Base-by-base conservation (phyloP, 495 filamentous ascomycete species). In the Bacidia gigantensis region DNA sequence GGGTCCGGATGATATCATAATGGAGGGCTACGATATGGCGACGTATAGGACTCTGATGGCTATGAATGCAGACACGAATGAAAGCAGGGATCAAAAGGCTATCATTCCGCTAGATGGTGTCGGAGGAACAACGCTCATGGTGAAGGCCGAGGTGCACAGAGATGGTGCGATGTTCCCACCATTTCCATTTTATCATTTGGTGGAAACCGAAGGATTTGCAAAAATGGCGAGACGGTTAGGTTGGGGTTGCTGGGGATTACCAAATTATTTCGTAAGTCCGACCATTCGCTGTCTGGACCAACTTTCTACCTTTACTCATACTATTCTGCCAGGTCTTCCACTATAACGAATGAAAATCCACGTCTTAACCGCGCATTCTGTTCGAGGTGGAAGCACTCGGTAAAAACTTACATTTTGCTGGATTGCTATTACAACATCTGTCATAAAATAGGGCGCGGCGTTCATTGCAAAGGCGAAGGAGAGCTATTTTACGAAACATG, bases 101-200 rank as follows among this genome's bases (percentile, higher is more conserved):
- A 81, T 84, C 58, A 72, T 95, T 3, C 71, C 73, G 18, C 69
- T 98, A 3, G 93, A 98, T 66, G 92, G 92, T 18, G 93, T 98
- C 11, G 92, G 92, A 44, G 92, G 92, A 3, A 95, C 92, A 1
- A 86, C 90, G 5, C 72, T 98, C 51, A 67, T 98, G 67, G 92
- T 98, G 14, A 96, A 96, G 71, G 92, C 93, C 0, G 93, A 97
- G 51, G 92, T 98, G 7, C 92, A 98, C 61, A 78, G 92, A 12
- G 93, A 98, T 64, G 92, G 92, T 2, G 92, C 93, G 51, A 98
- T 98, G 92, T 98, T 98, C 66, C 92, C 92, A 17, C 77, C 92
- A 0, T 98, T 98, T 65, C 67, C 90, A 2, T 98, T 98, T 63
- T 98, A 93, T 62, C 86, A 97, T 67, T 67, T 98, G 24, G 90